Evolutionary conservation across 163 green algal species (phyloP), one percentile per base, ranked within the genome.

Genomic region (Scenedesmus sp.): DNA sequence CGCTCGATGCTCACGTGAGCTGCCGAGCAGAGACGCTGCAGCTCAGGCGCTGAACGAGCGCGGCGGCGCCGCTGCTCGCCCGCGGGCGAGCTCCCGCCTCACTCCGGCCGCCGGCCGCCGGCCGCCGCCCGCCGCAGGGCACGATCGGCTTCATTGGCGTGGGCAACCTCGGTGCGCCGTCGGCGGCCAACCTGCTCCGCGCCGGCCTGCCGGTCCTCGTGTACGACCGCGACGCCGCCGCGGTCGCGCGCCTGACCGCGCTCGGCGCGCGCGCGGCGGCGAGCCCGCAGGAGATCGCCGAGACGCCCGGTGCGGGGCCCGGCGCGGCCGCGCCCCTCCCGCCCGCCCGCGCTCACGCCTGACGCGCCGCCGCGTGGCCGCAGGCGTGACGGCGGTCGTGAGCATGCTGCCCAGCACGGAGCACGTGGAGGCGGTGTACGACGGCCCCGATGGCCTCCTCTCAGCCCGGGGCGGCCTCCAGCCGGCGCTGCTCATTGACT

Each of bases 401-500:
- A 82, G 53, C 63, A 82, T 82, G 75, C 56, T 82, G 39, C 75
- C 75, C 0, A 77, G 64, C 4, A 82, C 75, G 1, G 75, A 82
- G 17, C 75, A 82, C 31, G 75, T 82, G 17, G 64, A 82, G 24
- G 75, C 64, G 1, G 71, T 70, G 18, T 53, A 77, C 15, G 24
- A 24, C 7, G 26, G 10, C 44, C 22, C 20, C 11, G 67, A 24
- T 62, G 34, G 80, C 34, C 42, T 85, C 56, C 73, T 85, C 15
- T 34, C 36, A 3, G 80, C 80, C 5, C 11, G 22, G 6, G 70
- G 45, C 1, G 72, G 64, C n/a, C 31, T 85, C 44, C 71, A 73
- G 22, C 63, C 70, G 13, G 48, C 36, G 4, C 70, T 85, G 45
- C 45, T 85, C 7, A 85, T 85, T n/a, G 80, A 85, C 72, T 79